Base-by-base conservation (phyloP, 1,284 basidiomycete species). In the Cutaneotrichosporon daszewskae region DNA sequence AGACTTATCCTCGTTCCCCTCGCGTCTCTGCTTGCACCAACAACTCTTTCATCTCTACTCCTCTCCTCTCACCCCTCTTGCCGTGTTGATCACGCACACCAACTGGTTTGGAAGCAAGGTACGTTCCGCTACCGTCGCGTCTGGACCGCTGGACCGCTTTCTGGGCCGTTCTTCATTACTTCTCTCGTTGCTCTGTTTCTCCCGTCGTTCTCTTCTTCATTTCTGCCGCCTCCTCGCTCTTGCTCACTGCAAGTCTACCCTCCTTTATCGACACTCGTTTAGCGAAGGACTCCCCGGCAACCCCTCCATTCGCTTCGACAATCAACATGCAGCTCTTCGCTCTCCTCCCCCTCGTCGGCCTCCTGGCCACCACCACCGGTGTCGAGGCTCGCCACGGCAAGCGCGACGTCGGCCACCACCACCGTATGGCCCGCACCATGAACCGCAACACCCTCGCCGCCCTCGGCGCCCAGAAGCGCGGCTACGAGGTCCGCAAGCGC, bases 281-380 rank as follows among this genome's bases (percentile, higher is more conserved):
- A n/a, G n/a, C n/a, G n/a, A n/a, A n/a, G n/a, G n/a, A n/a, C n/a
- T n/a, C n/a, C n/a, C n/a, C n/a, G n/a, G n/a, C n/a, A n/a, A n/a
- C n/a, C n/a, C n/a, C 19, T 18, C 35, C 16, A 25, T 18, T 16
- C 8, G 16, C 24, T 19, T 16, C 35, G 13, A 27, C 47, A 14
- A 40, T 12, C 32, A 55, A 40, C 18, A 59, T 60, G 58, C 55
- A 60, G 45, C 32, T 59, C 38, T 38, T 49, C 25, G 43, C 54
- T 18, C 52, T 64, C 27, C 26, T 60, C 38, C 50, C 60, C 36
- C 16, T 62, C 29, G 45, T 62, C 20, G 51, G 54, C 37, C 51
- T 59, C 16, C 44, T 60, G 33, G 53, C 49, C n/a, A 20, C 38
- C 25, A 38, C 46, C 9, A 5, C 44, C 14, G 37, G 28, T n/a